Evolutionary conservation across 352 stramenopile species (phyloP).

Genomic region (Phytophthora fragariaefolia): DNA sequence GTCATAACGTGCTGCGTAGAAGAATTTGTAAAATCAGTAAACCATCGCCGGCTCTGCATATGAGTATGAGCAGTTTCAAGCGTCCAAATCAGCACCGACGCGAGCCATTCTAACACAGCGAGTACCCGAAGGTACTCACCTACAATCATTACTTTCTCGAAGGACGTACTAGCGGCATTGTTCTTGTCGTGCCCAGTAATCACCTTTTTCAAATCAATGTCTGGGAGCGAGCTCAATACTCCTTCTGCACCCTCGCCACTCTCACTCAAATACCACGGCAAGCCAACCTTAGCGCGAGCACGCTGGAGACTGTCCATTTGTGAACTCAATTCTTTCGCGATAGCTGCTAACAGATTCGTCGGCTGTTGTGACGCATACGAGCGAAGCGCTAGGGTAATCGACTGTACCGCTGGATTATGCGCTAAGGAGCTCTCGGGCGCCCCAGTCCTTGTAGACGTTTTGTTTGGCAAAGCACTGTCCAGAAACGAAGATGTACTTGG

Average conservation of each 20-base stretch:
- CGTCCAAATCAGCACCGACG: constrained; percentile 78
- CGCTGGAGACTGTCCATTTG: constrained; percentile 59
- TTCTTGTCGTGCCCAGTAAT: constrained; percentile 31
- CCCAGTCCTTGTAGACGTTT: constrained; percentile 10
- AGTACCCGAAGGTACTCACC: constrained; percentile 76
- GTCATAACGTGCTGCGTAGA: constrained; percentile 60
- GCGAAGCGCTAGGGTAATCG: constrained; percentile 89
- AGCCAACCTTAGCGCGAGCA: constrained; percentile 48
- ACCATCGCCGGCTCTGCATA: constrained; percentile 79
- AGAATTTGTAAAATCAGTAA: constrained; percentile 71
- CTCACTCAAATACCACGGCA: constrained; percentile 49
- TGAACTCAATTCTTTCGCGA: constrained; percentile 67
- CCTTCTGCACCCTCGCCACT: constrained; percentile 62
- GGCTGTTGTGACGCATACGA: constrained; percentile 91
- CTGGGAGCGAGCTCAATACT: constrained; percentile 63
- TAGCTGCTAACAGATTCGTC: constrained; percentile 69
- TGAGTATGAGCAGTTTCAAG: constrained; percentile 77
- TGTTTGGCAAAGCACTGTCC: constrained; percentile 54
- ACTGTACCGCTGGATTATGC: constrained; percentile 91
- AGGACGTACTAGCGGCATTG: constrained; percentile 17
- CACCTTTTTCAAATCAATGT: constrained; percentile 63
- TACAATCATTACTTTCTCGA: constrained; percentile 50
- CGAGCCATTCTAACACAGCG: constrained; percentile 80
- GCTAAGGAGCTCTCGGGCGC: constrained; percentile 36
- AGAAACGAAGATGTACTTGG: constrained; percentile 84